Evolutionary conservation across 2,329 filamentous ascomycete species (phyloP), one percentile per base, ranked within the genome.

Genomic region (Aschersonia sp.): DNA sequence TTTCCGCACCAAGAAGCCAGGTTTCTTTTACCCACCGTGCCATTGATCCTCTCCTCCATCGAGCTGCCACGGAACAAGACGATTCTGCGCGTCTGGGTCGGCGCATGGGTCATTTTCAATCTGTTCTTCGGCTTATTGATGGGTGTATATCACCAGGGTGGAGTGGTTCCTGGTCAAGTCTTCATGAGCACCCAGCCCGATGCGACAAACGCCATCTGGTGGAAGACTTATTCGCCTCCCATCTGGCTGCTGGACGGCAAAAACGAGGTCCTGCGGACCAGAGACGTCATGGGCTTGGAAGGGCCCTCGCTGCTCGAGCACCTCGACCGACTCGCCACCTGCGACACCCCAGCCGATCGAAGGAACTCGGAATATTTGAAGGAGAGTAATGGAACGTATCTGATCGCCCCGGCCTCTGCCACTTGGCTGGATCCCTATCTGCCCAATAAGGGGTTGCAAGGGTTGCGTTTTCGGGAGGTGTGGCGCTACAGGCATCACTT

Each of bases 181-280:
- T 86, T 86, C 59, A 72, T 91, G 58, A 84, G 80, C 57, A 77
- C 76, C 48, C 80, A 85, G 53, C 72, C 77, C 4, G 81, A 84
- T 52, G 78, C 84, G 6, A 80, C 79, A 2, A 73, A 82, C 35
- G 82, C 82, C 3, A 72, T 85, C 46, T 91, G 85, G 85, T 91
- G 85, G 85, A 89, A 89, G 62, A 89, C 85, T 1, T 89, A 89
- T 60, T 85, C 81, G 60, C 85, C 85, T 20, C 85, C 85, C 0
- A 82, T 84, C 38, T 91, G 85, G 84, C 72, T 91, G 28, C 69
- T 89, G 5, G 83, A 88, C 53, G 82, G 83, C 47, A 85, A 84
- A 62, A 88, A 85, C 53, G 75, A 81, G 54, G 73, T 84, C 7
- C 65, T 89, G n/a, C 72, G 67, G 31, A 89, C 85, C 1, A 71